A percentile compares a stretch with the other conserved stretches of the same genome.
phyloP scores from a whole-genome alignment of 75 land plant species.

The Picea sitchensis region DNA sequence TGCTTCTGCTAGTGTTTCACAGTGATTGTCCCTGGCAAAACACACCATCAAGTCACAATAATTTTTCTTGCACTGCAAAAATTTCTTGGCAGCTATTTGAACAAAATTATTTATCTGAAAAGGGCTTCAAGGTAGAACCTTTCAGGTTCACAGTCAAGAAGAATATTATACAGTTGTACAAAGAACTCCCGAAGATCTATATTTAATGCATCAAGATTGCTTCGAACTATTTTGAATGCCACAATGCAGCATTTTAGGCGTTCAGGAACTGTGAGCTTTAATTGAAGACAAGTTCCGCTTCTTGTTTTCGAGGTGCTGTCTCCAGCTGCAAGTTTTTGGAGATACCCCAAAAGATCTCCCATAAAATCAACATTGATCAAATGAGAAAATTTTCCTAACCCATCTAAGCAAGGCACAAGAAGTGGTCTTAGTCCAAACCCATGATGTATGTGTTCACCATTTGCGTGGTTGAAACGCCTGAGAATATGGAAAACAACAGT shows the following conservation, averaged over 20 bases:
- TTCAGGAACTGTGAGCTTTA: slow-evolving; percentile 61
- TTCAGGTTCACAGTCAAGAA: slow-evolving; percentile 68
- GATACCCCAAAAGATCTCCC: slow-evolving; percentile 72
- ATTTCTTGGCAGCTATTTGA: not conserved
- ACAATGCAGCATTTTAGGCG: slow-evolving; percentile 89
- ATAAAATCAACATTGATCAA: slow-evolving; percentile 89
- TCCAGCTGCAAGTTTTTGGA: slow-evolving; percentile 67
- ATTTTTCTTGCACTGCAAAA: not conserved
- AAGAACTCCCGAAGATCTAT: slow-evolving; percentile 91
- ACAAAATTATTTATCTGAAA: not conserved
- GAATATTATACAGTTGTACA: slow-evolving; percentile 85
- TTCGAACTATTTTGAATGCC: slow-evolving; percentile 91
- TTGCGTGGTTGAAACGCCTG: slow-evolving; percentile 1
- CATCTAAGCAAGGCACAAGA: slow-evolving; percentile 79
- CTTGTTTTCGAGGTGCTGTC: slow-evolving; percentile 14
- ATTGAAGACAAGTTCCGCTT: not conserved
- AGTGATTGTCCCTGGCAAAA: slow-evolving; percentile 48
- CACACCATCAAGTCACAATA: not conserved
- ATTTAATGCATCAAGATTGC: slow-evolving; percentile 91
- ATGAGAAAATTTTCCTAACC: slow-evolving; percentile 90
- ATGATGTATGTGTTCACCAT: slow-evolving; percentile 6
- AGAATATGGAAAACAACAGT: not conserved
- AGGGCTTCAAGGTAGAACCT: slow-evolving; percentile 44
- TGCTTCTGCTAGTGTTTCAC: slow-evolving; percentile 82
- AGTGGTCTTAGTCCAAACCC: slow-evolving; percentile 63